Conservation (phyloP, 1,284 basidiomycete genomes). For the Naganishia cerealis region DNA sequence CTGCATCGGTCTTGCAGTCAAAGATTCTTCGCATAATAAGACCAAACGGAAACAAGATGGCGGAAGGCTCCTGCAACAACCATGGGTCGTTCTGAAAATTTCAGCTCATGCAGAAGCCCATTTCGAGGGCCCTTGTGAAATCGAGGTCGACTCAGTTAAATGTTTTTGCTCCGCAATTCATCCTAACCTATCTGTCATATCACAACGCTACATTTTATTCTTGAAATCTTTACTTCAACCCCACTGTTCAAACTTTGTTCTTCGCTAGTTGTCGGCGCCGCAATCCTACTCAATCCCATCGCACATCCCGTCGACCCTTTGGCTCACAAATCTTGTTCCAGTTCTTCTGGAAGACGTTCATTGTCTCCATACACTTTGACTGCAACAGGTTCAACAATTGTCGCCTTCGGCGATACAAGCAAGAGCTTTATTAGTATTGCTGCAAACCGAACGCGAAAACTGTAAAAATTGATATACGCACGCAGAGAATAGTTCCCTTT, state of each 20-base stretch:
- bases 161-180: no score
- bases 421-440: not conserved
- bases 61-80: no score
- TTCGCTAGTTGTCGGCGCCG: not conserved
- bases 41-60: no score
- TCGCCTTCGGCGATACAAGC: not conserved
- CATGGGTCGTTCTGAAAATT: no score
- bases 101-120: no score
- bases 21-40: no score
- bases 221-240: not conserved
- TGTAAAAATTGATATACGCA: not conserved
- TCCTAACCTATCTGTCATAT: no score
- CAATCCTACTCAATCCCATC: slow-evolving; percentile 10
- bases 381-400: slow-evolving; percentile 28
- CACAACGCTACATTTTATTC: not conserved
- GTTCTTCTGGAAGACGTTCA: slow-evolving; percentile 29
- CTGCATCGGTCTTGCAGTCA: no score
- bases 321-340: slow-evolving; percentile 29
- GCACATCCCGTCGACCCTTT: slow-evolving; percentile 22
- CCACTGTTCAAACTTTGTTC: not conserved
- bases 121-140: no score
- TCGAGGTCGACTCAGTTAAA: no score
- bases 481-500: slow-evolving; percentile 25
- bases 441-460: not conserved
- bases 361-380: slow-evolving; percentile 29